Conservation (phyloP, 352 stramenopile species). For the Globisporangium emineosum region DNA sequence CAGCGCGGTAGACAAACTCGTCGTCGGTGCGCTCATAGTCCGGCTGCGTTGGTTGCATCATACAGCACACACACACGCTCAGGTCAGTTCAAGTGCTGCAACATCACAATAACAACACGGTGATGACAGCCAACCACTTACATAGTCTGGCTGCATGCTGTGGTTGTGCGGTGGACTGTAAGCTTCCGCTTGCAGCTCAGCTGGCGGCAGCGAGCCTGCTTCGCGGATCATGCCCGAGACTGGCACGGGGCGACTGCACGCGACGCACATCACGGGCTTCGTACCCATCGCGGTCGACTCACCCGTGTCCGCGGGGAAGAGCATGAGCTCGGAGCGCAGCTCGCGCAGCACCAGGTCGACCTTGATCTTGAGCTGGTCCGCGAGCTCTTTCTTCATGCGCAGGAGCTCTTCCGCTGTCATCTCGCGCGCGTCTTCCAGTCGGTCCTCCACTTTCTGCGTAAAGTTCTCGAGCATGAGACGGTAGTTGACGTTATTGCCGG, state of each 20-base stretch:
- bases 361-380: slow-evolving; percentile 55
- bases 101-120: not conserved
- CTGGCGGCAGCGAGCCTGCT: slow-evolving; percentile 39
- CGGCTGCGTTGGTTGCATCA: slow-evolving; percentile 13
- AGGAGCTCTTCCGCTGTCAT: slow-evolving; percentile 60
- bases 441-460: slow-evolving; percentile 66
- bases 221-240: slow-evolving; percentile 58
- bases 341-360: slow-evolving; percentile 61
- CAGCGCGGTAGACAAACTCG: slow-evolving; percentile 77
- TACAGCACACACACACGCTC: slow-evolving; percentile 9
- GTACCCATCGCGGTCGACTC: slow-evolving; percentile 77
- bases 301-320: slow-evolving; percentile 42
- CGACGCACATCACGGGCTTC: slow-evolving; percentile 81
- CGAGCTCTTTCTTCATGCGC: slow-evolving; percentile 58
- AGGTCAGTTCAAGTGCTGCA: not conserved
- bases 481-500: slow-evolving; percentile 63
- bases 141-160: slow-evolving; percentile 17
- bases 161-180: slow-evolving; percentile 16
- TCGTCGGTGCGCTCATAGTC: slow-evolving; percentile 65
- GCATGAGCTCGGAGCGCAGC: slow-evolving; percentile 59
- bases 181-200: slow-evolving; percentile 32
- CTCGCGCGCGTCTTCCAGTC: slow-evolving; percentile 58
- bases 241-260: slow-evolving; percentile 70
- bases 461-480: slow-evolving; percentile 71
- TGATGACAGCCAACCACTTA: slow-evolving; percentile 8